Evolutionary conservation across 2,329 filamentous ascomycete genomes (phyloP), one percentile per base, ranked within the genome.

Genomic region (Botrytis medusae): DNA sequence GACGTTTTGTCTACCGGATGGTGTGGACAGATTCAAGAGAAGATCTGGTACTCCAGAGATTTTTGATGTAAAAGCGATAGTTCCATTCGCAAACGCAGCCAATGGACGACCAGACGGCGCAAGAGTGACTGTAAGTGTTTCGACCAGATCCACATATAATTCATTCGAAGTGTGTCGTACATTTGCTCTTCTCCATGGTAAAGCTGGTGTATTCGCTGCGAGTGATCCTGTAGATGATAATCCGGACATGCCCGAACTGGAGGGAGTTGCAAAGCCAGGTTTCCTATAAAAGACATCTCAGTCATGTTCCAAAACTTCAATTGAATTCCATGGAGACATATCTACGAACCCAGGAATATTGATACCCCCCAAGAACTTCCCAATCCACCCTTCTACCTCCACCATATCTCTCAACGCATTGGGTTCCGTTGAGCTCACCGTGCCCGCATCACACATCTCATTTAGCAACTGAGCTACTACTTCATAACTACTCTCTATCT

Each of bases 101-200:
- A 99, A 86, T 1, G 95, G 92, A 22, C 94, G 88, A 7, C 96
- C 96, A 0, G 95, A 98, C 0, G 96, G 96, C 0, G 96, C 94
- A 60, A 98, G 87, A 0, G 92, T 97, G 59, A 98, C 93, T 1
- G 91, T 89, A 0, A 99, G 86, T 1, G 93, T 94, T 84, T 99
- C 96, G 75, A 99, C 90, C 20, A 99, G 90, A 81, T 99, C 96
- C 73, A 97, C 95, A 81, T 98, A 98, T 77, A 99, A 87, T 82
- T 99, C 96, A 83, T 98, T 99, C 72, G 93, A 97, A 6, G 95
- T 98, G 82, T 99, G 96, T 25, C 95, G 89, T 71, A 99, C 96
- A 79, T 97, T 97, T 57, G 93, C 90, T 74, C 94, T 88, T 75
- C 96, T 89, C 96, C 96, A 99, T 1, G 95, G 95, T 59, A 98